These are phyloP conservation scores for Leccinum uliginosum DNA, from an alignment of 768 basidiomycete species.

Conservation along the genomic window DNA sequence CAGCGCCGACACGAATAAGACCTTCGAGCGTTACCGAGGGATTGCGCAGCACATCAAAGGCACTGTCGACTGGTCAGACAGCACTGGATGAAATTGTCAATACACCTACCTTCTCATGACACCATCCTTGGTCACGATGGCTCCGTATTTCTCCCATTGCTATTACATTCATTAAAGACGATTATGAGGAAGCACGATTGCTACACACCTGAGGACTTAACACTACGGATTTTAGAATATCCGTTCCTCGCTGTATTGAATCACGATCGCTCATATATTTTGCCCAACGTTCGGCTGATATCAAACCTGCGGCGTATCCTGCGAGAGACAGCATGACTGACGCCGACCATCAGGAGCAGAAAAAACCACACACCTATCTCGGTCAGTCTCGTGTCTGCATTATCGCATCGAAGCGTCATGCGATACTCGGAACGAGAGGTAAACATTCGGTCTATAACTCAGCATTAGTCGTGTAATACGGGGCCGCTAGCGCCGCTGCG, in stretches of 20 bases:
- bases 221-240: constrained; percentile 30
- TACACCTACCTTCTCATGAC: constrained; percentile 37
- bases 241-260: constrained; percentile 32
- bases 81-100: background rate
- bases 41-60: constrained; percentile 67
- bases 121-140: constrained; percentile 41
- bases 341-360: background rate
- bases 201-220: constrained; percentile 41
- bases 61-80: constrained; percentile 40
- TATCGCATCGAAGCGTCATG: constrained; percentile 83
- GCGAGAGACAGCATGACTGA: constrained; percentile 1
- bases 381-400: constrained; percentile 81
- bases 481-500: constrained; percentile 7
- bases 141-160: constrained; percentile 41
- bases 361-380: constrained; percentile 49
- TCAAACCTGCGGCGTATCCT: constrained; percentile 40
- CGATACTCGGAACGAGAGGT: constrained; percentile 89
- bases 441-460: constrained; percentile 81
- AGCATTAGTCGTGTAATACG: background rate
- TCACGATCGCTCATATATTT: constrained; percentile 31
- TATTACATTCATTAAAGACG: constrained; percentile 14
- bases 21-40: constrained; percentile 43
- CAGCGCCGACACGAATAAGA: constrained; percentile 44
- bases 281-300: constrained; percentile 42
- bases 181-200: too few species aligned